These are phyloP conservation scores for Harrya chromipes DNA, from an alignment of 768 basidiomycete species.

Conservation along the genomic window DNA sequence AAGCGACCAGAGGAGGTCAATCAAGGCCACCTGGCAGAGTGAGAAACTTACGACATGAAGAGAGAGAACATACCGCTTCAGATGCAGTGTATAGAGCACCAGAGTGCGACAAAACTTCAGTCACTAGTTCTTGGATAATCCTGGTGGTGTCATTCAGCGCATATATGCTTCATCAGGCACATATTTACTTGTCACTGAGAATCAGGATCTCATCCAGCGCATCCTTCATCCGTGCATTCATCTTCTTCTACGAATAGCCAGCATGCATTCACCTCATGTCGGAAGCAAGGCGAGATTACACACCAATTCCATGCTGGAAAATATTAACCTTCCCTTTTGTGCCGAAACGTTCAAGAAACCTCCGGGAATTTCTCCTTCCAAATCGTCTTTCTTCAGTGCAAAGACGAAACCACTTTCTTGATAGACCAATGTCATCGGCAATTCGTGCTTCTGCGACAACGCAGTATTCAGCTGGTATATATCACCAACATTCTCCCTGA, in stretches of 20 bases:
- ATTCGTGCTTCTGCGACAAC: slow-evolving; percentile 57
- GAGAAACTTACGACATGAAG: neutral
- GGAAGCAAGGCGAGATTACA: slow-evolving; percentile 18
- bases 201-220: slow-evolving; percentile 87
- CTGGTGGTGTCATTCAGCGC: slow-evolving; percentile 34
- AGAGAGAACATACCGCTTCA: slow-evolving; percentile 59
- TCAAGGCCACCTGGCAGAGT: slow-evolving; percentile 62
- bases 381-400: slow-evolving; percentile 55
- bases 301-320: slow-evolving; percentile 82
- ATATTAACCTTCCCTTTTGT: slow-evolving; percentile 69
- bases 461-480: slow-evolving; percentile 65
- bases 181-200: slow-evolving; percentile 70
- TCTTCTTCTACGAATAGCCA: slow-evolving; percentile 58
- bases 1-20: slow-evolving; percentile 91
- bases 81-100: slow-evolving; percentile 87
- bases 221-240: slow-evolving; percentile 87
- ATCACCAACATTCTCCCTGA: slow-evolving; percentile 89
- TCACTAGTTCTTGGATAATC: slow-evolving; percentile 75
- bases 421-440: slow-evolving; percentile 67
- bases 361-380: slow-evolving; percentile 54
- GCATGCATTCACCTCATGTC: neutral
- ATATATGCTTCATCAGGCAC: neutral
- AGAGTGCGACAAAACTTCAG: slow-evolving; percentile 64
- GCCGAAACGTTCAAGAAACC: slow-evolving; percentile 67
- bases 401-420: slow-evolving; percentile 76